A percentile compares a stretch with the other conserved stretches of the same genome.
phyloP scores from a whole-genome alignment of 192 early-diverging fungal species.

The Chytriomyces sp. region DNA sequence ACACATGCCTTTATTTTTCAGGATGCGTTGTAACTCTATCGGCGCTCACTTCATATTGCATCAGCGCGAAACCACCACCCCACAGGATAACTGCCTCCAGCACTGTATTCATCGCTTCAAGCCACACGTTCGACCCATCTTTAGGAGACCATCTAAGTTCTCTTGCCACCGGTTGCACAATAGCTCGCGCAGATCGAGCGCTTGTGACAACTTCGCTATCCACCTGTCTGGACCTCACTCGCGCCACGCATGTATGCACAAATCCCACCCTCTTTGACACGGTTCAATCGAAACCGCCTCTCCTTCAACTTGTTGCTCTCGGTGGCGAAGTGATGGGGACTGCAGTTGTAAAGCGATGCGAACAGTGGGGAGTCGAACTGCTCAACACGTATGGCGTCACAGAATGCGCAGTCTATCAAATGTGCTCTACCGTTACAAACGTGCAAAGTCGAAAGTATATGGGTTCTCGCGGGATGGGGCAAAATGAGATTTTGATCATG shows the following conservation, averaged over 20 bases:
- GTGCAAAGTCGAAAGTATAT: conserved; percentile 25
- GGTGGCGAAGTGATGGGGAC: conserved; percentile 46
- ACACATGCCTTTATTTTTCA: not conserved
- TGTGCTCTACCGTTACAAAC: conserved; percentile 10
- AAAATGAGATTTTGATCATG: conserved; percentile 39
- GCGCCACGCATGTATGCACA: conserved; percentile 40
- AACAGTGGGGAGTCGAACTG: conserved; percentile 30
- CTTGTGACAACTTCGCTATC: conserved; percentile 18
- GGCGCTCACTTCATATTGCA: conserved; percentile 38
- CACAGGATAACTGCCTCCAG: conserved; percentile 15
- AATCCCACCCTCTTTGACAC: conserved; percentile 47
- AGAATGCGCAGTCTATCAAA: conserved; percentile 50
- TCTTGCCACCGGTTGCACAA: conserved; percentile 33
- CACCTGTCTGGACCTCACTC: conserved; percentile 20
- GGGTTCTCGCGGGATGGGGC: conserved; percentile 27
- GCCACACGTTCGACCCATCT: conserved; percentile 47
- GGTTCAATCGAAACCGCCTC: conserved; percentile 7
- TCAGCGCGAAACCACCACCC: conserved; percentile 28
- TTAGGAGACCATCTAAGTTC: conserved; percentile 40
- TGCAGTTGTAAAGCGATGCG: conserved; percentile 19
- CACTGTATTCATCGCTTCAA: conserved; percentile 42
- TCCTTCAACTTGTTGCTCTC: conserved; percentile 38
- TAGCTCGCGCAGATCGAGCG: conserved; percentile 30
- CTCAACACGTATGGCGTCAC: conserved; percentile 54
- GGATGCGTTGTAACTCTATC: conserved; percentile 40